Conservation (phyloP, 176 grass and related monocot genomes). For the Musa beccarii region DNA sequence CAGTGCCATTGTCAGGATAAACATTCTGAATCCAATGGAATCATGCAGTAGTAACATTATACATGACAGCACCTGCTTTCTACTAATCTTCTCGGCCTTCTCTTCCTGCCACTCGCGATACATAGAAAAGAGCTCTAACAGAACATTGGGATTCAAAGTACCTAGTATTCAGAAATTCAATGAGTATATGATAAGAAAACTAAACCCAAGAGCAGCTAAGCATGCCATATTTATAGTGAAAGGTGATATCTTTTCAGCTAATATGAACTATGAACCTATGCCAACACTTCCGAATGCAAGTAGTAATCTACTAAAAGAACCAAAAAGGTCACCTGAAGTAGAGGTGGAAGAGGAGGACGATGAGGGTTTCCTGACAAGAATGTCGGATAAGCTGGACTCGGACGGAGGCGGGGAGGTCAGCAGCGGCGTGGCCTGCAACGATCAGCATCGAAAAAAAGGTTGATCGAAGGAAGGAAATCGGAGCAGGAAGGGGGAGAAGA, state of each 20-base stretch:
- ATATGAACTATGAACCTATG: not conserved
- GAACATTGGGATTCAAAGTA: slow-evolving; percentile 55
- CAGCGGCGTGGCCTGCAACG: slow-evolving; percentile 14
- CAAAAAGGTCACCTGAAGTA: slow-evolving; percentile 3
- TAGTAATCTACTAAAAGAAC: too few species aligned
- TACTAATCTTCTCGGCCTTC: slow-evolving; percentile 67
- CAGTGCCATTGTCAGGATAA: too few species aligned
- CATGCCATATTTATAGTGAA: too few species aligned
- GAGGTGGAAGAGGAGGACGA: not conserved
- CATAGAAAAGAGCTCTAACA: slow-evolving; percentile 69
- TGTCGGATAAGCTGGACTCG: slow-evolving; percentile 13
- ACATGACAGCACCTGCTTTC: slow-evolving; percentile 36
- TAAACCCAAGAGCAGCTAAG: too few species aligned
- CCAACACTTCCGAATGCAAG: not conserved
- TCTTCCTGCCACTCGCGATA: slow-evolving; percentile 85
- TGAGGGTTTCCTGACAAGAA: slow-evolving; percentile 13
- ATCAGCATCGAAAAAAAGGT: not conserved
- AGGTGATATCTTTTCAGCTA: not conserved
- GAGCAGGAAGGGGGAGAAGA: not conserved
- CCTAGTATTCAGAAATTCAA: slow-evolving; percentile 25
- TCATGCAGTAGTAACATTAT: not conserved
- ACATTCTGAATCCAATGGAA: too few species aligned
- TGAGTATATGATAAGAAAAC: not conserved
- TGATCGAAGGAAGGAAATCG: not conserved
- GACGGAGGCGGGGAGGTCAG: slow-evolving; percentile 7